phyloP scores from a whole-genome alignment of 192 early-diverging fungal genomes.

The Radiomyces spectabilis region DNA sequence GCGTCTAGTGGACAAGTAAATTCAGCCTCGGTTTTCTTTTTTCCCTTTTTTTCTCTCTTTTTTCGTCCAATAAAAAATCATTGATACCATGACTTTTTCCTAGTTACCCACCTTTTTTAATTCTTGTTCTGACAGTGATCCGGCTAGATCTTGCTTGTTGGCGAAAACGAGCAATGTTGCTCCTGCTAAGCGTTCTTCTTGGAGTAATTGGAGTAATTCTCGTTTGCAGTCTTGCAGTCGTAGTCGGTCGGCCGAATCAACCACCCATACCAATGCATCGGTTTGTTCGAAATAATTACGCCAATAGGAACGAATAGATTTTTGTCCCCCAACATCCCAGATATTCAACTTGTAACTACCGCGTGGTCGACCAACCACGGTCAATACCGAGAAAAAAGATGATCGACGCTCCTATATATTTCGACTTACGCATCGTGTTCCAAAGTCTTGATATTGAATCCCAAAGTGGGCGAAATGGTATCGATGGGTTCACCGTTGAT shows the following conservation, averaged over 20 bases:
- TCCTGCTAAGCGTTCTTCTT: conserved; percentile 88
- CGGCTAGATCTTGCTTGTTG: conserved; percentile 95
- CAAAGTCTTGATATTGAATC: conserved; percentile 96
- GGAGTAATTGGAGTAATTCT: conserved; percentile 72
- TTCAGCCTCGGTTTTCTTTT: neutral
- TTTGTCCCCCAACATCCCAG: conserved; percentile 93
- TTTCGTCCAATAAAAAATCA: neutral
- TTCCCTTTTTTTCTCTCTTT: neutral
- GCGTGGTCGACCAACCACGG: neutral
- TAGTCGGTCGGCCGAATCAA: conserved; percentile 85
- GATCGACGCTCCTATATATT: no score
- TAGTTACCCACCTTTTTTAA: conserved; percentile 52
- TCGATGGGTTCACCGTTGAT: conserved; percentile 90
- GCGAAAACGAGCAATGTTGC: conserved; percentile 92
- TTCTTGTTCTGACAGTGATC: conserved; percentile 64
- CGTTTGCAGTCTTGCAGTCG: conserved; percentile 72
- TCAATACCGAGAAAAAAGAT: neutral
- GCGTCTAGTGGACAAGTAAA: conserved; percentile 26
- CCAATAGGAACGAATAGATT: conserved; percentile 96
- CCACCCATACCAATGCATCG: conserved; percentile 96
- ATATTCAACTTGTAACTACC: conserved; percentile 28
- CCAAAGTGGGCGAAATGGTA: conserved; percentile 90
- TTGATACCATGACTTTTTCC: neutral
- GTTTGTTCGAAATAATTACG: conserved; percentile 99
- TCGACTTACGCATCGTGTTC: conserved; percentile 62